phyloP scores from a whole-genome alignment of 306 rosid genomes.

The Cucumis melo region DNA sequence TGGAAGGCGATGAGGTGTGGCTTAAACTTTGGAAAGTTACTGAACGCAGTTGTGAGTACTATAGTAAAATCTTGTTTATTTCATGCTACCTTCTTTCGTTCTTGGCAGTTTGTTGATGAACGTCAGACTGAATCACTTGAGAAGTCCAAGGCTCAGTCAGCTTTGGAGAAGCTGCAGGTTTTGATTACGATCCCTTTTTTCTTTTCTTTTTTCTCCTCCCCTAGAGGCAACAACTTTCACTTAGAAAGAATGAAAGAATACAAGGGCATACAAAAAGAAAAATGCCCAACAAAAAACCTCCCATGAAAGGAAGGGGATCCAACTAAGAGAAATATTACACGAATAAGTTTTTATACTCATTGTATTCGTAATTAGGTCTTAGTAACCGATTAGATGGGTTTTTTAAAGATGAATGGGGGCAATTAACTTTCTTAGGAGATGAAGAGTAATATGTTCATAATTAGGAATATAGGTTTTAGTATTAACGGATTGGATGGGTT shows the following conservation, averaged over 20 bases:
- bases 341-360: background rate
- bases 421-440: background rate
- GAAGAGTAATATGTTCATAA: background rate
- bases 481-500: background rate
- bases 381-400: background rate
- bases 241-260: too few relatives aligned
- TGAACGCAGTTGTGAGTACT: background rate
- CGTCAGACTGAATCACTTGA: constrained; percentile 34
- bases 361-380: background rate
- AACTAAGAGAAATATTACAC: too few relatives aligned
- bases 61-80: constrained; percentile 13
- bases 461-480: background rate
- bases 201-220: too few relatives aligned
- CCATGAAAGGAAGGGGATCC: too few relatives aligned
- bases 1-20: constrained; percentile 77
- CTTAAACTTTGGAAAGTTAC: background rate
- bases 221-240: too few relatives aligned
- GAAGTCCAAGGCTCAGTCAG: constrained; percentile 58
- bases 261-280: too few relatives aligned
- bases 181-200: background rate
- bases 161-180: constrained; percentile 78
- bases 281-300: too few relatives aligned
- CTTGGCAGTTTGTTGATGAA: constrained; percentile 42
- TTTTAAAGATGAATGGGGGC: background rate
- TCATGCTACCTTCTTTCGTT: constrained; percentile 9